Base-by-base conservation (phyloP, 2,329 filamentous ascomycete genomes). In the Pestalotiopsis sp. region DNA sequence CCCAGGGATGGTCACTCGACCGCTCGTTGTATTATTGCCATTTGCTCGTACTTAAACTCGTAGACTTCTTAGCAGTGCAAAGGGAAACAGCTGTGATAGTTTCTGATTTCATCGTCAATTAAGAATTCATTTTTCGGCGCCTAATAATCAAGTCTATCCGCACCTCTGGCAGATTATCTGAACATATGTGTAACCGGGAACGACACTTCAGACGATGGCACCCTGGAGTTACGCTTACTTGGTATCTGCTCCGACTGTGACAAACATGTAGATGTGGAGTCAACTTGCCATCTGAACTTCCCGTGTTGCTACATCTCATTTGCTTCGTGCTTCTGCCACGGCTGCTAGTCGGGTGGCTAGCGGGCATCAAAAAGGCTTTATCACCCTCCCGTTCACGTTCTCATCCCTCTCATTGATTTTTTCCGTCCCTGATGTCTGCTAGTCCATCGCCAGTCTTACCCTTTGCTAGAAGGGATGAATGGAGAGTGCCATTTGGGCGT, bases 331-430 rank as follows among this genome's bases (percentile, higher is more conserved):
- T 31, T 27, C 52, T 66, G 64, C 36, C 52, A 41, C 56, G 13
- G 52, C 9, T 66, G 49, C 63, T 66, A 14, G 31, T 38, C 52
- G 25, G 17, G 2, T 17, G 39, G 39, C 38, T 14, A 25, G 17
- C 3, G 25, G 23, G 13, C 27, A 45, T 58, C 36, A 45, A 39
- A 45, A 20, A 66, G 36, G 6, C 20, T 27, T 17, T 31, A 70
- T 73, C 72, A 68, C 69, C 68, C 60, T 68, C 68, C 68, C 69
- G 73, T 72, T 68, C 70, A 57, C 70, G 63, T 38, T 62, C 49
- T 66, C 59, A 68, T 74, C 73, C 72, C 74, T 75, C 67, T 68
- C 65, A 57, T 69, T 67, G 70, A 72, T 72, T 71, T 71, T 31
- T 36, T 70, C 20, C 31, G 59, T 67, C 64, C 66, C 52, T 66